Conservation (phyloP, 495 filamentous ascomycete species). For the Penicillium lividum region DNA sequence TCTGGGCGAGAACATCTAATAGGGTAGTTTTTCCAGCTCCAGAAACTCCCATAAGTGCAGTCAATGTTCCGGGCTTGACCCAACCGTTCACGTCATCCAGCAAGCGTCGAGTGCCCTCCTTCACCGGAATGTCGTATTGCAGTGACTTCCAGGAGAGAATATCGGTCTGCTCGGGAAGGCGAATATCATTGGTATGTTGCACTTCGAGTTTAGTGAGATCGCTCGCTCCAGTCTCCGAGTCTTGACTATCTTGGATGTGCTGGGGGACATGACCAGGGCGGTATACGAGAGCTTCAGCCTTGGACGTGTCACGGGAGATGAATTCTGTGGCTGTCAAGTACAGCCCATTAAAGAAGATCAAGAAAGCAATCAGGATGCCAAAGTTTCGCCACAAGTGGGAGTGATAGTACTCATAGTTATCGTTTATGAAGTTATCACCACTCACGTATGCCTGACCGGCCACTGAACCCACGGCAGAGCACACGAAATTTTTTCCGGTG, state of each 20-base stretch:
- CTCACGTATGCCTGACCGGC: slow-evolving; percentile 49
- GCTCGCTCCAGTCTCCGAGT: slow-evolving; percentile 18
- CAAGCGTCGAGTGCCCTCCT: slow-evolving; percentile 55
- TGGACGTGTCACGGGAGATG: slow-evolving; percentile 32
- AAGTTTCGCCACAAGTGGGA: slow-evolving; percentile 64
- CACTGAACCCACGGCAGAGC: slow-evolving; percentile 52
- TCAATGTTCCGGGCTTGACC: slow-evolving; percentile 65
- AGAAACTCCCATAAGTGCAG: slow-evolving; percentile 59
- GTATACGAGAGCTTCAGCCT: slow-evolving; percentile 38
- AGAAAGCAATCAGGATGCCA: slow-evolving; percentile 62
- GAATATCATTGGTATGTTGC: slow-evolving; percentile 24
- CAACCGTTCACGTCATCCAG: slow-evolving; percentile 63
- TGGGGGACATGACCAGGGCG: slow-evolving; percentile 36
- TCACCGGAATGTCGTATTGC: slow-evolving; percentile 63
- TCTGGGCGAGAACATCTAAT: slow-evolving; percentile 58
- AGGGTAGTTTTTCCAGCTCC: slow-evolving; percentile 69
- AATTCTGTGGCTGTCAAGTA: slow-evolving; percentile 41
- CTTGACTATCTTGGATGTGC: slow-evolving; percentile 25
- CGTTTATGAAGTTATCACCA: slow-evolving; percentile 52
- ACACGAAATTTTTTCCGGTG: slow-evolving; percentile 43
- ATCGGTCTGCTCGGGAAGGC: slow-evolving; percentile 52
- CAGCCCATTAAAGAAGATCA: slow-evolving; percentile 52
- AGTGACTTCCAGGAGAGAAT: slow-evolving; percentile 74
- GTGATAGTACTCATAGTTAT: slow-evolving; percentile 53
- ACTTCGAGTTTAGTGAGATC: slow-evolving; percentile 20